These are phyloP conservation scores for Cladophialophora exuberans DNA, from an alignment of 2,329 filamentous ascomycete species.

Conservation along the genomic window DNA sequence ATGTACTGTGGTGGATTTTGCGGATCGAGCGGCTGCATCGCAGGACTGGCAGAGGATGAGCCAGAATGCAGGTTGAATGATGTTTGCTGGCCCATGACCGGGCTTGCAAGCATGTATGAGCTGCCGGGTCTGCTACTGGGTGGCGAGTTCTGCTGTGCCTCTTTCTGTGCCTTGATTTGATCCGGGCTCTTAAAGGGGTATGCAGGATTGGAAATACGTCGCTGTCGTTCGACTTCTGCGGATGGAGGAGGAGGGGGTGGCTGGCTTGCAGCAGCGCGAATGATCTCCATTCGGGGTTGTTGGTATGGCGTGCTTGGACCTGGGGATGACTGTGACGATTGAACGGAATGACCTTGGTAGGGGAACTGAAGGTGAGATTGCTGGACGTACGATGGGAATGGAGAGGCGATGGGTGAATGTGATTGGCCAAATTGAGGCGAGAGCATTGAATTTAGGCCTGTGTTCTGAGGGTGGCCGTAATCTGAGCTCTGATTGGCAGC, in stretches of 20 bases:
- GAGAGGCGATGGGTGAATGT: conserved; percentile 7
- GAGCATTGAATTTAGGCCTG: conserved; percentile 22
- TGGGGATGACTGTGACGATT: background rate
- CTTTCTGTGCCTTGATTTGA: conserved; percentile 35
- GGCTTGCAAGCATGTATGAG: conserved; percentile 33
- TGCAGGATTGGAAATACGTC: conserved; percentile 33
- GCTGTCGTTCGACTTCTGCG: conserved; percentile 31
- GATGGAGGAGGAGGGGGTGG: conserved; percentile 32
- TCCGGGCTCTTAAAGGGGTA: conserved; percentile 35
- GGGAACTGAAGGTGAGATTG: conserved; percentile 27
- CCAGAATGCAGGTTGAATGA: conserved; percentile 16
- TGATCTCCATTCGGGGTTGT: conserved; percentile 26
- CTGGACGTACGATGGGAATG: conserved; percentile 26
- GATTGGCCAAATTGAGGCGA: conserved; percentile 15
- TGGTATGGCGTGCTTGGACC: conserved; percentile 16
- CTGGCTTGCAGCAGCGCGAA: conserved; percentile 28
- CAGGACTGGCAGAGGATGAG: conserved; percentile 16
- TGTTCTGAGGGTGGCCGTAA: conserved; percentile 14
- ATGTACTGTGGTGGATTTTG: conserved; percentile 33
- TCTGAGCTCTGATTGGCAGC: conserved; percentile 7
- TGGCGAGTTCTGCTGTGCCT: conserved; percentile 32
- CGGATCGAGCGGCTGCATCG: conserved; percentile 26
- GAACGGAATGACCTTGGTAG: conserved; percentile 12
- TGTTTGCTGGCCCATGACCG: conserved; percentile 23
- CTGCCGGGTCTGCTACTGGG: conserved; percentile 32